Evolutionary conservation across 441 rosid species (phyloP).

Genomic region (Bruguiera hainesii): DNA sequence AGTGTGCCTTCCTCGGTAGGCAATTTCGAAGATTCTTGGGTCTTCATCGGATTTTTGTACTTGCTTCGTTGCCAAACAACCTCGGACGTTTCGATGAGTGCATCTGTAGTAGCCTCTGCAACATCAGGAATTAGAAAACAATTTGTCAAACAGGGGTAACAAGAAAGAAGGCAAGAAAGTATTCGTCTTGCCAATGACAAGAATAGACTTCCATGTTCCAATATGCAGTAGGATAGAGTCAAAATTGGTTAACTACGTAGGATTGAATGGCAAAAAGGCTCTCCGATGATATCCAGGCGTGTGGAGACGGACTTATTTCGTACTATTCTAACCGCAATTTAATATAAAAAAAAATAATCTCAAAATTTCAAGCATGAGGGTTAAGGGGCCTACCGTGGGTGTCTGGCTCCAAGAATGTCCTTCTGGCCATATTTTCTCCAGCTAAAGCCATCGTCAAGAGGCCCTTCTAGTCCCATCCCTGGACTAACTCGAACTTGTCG

Average conservation of each 20-base stretch:
- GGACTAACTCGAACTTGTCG: conserved; percentile 49
- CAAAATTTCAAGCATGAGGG: neutral
- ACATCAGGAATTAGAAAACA: neutral
- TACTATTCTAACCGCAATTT: too few species aligned
- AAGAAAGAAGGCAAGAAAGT: too few species aligned
- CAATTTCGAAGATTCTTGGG: conserved; percentile 55
- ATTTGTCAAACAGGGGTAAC: too few species aligned
- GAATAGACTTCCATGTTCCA: too few species aligned
- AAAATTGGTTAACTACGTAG: too few species aligned
- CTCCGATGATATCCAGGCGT: too few species aligned
- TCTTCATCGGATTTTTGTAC: conserved; percentile 75
- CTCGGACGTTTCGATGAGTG: conserved; percentile 53
- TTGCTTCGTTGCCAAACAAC: conserved; percentile 86
- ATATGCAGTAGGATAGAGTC: too few species aligned
- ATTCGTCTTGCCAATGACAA: too few species aligned
- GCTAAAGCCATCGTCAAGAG: conserved; percentile 76
- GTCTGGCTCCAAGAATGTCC: conserved; percentile 73
- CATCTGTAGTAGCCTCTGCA: conserved; percentile 86
- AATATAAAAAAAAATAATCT: too few species aligned
- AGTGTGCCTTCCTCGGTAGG: conserved; percentile 73
- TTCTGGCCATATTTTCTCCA: conserved; percentile 97
- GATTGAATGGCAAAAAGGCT: too few species aligned
- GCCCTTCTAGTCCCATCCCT: conserved; percentile 46
- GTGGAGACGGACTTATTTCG: too few species aligned
- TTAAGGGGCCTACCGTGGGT: conserved; percentile 51